Percentiles rank a stretch among this genome's conserved stretches.
phyloP scores from a whole-genome alignment of 2,329 filamentous ascomycete genomes.

The Fusarium oligoseptatum region DNA sequence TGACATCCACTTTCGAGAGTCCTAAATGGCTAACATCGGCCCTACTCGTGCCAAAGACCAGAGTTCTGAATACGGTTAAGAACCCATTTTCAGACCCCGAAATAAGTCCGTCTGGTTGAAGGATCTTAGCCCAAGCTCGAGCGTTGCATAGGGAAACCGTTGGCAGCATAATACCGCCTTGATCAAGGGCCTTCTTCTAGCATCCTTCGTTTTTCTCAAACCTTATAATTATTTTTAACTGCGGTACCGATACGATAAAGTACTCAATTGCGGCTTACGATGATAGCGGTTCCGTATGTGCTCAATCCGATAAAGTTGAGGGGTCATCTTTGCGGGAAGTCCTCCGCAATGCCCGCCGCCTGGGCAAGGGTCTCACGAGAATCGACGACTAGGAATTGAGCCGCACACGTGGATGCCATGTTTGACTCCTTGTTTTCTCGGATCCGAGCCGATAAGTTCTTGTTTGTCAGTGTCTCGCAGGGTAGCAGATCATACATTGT shows the following conservation, averaged over 20 bases:
- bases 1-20: neutral
- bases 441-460: neutral
- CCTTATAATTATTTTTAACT: neutral
- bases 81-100: neutral
- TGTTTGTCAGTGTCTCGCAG: neutral
- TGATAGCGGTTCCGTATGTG: neutral
- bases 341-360: neutral
- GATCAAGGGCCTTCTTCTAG: neutral
- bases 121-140: neutral
- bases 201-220: neutral
- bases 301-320: neutral
- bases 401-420: neutral
- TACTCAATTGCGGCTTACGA: neutral
- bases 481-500: neutral
- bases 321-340: neutral
- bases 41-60: neutral
- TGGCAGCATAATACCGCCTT: neutral
- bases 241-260: neutral
- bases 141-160: too few relatives aligned
- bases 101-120: neutral
- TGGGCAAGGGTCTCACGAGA: neutral
- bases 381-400: neutral
- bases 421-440: neutral
- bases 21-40: neutral
- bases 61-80: neutral